phyloP scores from a whole-genome alignment of 139 green algal species.

The Monoraphidium neglectum region DNA sequence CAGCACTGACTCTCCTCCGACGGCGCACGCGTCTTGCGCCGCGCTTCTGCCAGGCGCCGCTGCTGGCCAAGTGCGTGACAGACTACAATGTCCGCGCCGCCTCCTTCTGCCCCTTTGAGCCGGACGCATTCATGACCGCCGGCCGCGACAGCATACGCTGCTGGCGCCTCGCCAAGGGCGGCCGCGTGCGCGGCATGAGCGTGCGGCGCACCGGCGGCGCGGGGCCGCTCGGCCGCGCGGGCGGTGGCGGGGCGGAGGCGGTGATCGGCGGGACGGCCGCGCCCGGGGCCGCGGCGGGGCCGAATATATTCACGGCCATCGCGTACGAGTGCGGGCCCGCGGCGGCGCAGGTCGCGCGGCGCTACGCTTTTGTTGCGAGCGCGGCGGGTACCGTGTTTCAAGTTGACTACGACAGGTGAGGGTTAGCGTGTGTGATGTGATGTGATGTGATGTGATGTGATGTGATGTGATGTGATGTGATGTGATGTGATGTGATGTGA shows the following conservation, averaged over 20 bases:
- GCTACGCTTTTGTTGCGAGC: constrained; percentile 56
- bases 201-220: constrained; percentile 21
- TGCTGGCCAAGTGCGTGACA: constrained; percentile 53
- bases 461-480: too few species aligned
- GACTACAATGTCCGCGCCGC: constrained; percentile 73
- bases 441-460: too few species aligned
- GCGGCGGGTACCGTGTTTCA: constrained; percentile 66
- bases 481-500: too few species aligned
- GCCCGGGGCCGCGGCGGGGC: constrained; percentile 26
- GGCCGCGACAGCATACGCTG: constrained; percentile 76
- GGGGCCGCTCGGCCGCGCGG: too few species aligned
- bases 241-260: too few species aligned
- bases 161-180: constrained; percentile 67
- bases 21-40: not conserved
- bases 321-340: constrained; percentile 62
- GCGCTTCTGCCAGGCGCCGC: constrained; percentile 20
- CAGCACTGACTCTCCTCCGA: not conserved
- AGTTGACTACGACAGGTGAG: constrained; percentile 60
- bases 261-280: constrained; percentile 15
- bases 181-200: constrained; percentile 65
- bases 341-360: constrained; percentile 36
- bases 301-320: constrained; percentile 84
- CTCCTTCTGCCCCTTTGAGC: constrained; percentile 68
- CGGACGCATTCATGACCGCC: constrained; percentile 71
- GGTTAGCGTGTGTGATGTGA: too few species aligned